Conservation (phyloP, 805 yeast genomes). For the Candida sithepensis region DNA sequence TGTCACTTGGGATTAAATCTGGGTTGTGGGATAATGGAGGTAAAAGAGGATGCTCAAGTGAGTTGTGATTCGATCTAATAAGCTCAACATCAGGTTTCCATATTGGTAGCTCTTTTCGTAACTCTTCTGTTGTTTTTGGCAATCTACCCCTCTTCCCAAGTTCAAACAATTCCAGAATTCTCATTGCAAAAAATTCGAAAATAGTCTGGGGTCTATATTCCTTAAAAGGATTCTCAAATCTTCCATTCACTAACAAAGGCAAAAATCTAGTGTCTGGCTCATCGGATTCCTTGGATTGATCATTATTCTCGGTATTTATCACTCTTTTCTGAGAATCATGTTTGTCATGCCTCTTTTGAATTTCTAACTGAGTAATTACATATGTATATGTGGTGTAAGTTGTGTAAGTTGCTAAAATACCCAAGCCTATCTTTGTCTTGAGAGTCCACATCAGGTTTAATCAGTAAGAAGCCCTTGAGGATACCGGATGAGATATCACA, state of each 20-base stretch:
- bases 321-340: slow-evolving; percentile 7
- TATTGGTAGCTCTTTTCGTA: slow-evolving; percentile 57
- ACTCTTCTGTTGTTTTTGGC: slow-evolving; percentile 43
- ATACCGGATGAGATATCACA: background rate
- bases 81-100: slow-evolving; percentile 53
- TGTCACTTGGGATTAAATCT: background rate
- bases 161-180: slow-evolving; percentile 69
- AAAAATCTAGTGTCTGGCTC: slow-evolving; percentile 32
- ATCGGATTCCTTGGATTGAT: slow-evolving; percentile 5
- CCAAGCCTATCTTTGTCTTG: slow-evolving; percentile 39
- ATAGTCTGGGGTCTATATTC: slow-evolving; percentile 90
- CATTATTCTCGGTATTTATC: slow-evolving; percentile 5
- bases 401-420: slow-evolving; percentile 51
- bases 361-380: slow-evolving; percentile 49
- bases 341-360: slow-evolving; percentile 37
- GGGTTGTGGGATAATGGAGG: background rate
- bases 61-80: slow-evolving; percentile 24
- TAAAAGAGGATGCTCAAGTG: slow-evolving; percentile 2
- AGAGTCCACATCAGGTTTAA: slow-evolving; percentile 14
- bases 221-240: slow-evolving; percentile 85
- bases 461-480: background rate
- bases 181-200: slow-evolving; percentile 74
- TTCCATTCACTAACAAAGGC: slow-evolving; percentile 59
- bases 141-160: slow-evolving; percentile 54
- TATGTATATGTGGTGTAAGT: slow-evolving; percentile 64